Base-by-base conservation (phyloP, 2,329 filamentous ascomycete genomes). In the Ceratocystiopsis sp. region DNA sequence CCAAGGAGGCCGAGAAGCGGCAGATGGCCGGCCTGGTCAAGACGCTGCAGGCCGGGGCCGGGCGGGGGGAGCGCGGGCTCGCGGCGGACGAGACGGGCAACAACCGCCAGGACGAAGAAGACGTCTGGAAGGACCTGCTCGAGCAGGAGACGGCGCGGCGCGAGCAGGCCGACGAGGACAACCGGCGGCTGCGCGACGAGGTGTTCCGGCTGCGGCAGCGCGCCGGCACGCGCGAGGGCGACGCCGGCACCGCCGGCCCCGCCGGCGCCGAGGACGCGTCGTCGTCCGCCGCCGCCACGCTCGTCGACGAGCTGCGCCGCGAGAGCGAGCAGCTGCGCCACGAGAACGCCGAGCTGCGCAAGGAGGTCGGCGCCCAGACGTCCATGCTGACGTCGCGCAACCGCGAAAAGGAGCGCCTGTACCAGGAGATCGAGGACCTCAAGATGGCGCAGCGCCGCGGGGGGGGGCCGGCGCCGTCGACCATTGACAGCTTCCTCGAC, bases 341-440 rank as follows among this genome's bases (percentile, higher is more conserved):
- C 55, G 89, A 96, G 55, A 96, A 95, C 54, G 84, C 85, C 3
- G 89, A 95, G 57, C 62, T 98, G 32, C 77, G 89, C 42, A 81
- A 87, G 43, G 87, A 96, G 59, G 83, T 96, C 29, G 85, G 87
- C 48, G 91, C 91, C 3, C 91, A 98, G 58, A 93, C 87, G 1
- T 95, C 87, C 0, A 96, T 98, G 85, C 71, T 98, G 33, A 95
- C 89, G 1, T 96, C 91, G 34, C 75, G 91, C 19, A 95, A 95
- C 55, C 81, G 86, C 21, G 91, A 98, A 57, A 93, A 94, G 56
- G 87, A 96, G 57, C 77, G 86, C 6, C 68, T 98, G 10, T 93
- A 96, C 59, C 85, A 94, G 56, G 89, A 98, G 58, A 96, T 96
- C 49, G 91, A 98, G 61, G 87, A 95, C 48, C 68, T 98, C 48